Evolutionary conservation across 352 stramenopile genomes (phyloP).

Genomic region (Pseudoperonospora humuli): DNA sequence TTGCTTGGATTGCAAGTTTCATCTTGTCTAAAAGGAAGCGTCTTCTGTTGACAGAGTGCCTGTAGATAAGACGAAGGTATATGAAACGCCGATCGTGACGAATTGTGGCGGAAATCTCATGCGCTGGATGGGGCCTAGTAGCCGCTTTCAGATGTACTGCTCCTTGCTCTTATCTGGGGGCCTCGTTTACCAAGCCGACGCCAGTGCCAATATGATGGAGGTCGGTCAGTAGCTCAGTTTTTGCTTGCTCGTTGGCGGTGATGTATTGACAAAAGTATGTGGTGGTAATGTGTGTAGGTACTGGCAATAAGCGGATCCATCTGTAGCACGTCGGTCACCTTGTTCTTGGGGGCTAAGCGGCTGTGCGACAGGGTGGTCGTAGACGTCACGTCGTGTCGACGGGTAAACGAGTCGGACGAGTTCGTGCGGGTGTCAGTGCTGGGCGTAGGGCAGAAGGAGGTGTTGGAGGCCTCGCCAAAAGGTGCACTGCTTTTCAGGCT

Average conservation of each 20-base stretch:
- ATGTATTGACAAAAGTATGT: neutral
- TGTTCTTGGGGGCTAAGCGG: slow-evolving; percentile 67
- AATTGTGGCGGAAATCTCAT: slow-evolving; percentile 44
- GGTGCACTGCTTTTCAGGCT: slow-evolving; percentile 14
- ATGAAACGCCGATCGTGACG: slow-evolving; percentile 46
- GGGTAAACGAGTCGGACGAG: slow-evolving; percentile 50
- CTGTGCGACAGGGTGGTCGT: slow-evolving; percentile 65
- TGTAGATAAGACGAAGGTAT: slow-evolving; percentile 30
- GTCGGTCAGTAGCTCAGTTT: neutral
- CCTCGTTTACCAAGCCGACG: slow-evolving; percentile 51
- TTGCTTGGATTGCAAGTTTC: neutral
- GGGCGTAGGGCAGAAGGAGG: slow-evolving; percentile 37
- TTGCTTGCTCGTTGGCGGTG: neutral
- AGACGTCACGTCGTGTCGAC: slow-evolving; percentile 57
- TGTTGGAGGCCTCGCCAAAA: slow-evolving; percentile 35
- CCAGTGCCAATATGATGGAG: slow-evolving; percentile 44
- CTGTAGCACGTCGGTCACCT: slow-evolving; percentile 50
- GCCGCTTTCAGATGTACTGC: slow-evolving; percentile 70
- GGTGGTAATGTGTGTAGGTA: slow-evolving; percentile 26
- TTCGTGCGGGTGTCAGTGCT: slow-evolving; percentile 49
- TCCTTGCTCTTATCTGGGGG: slow-evolving; percentile 52
- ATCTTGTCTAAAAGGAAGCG: neutral
- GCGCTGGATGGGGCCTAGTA: slow-evolving; percentile 51
- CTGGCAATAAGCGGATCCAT: slow-evolving; percentile 45
- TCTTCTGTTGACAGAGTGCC: slow-evolving; percentile 11